A percentile compares a stretch with the other conserved stretches of the same genome.
These are phyloP conservation scores for Botryotinia narcissicola DNA, from an alignment of 2,329 filamentous ascomycete genomes.

Conservation along the genomic window DNA sequence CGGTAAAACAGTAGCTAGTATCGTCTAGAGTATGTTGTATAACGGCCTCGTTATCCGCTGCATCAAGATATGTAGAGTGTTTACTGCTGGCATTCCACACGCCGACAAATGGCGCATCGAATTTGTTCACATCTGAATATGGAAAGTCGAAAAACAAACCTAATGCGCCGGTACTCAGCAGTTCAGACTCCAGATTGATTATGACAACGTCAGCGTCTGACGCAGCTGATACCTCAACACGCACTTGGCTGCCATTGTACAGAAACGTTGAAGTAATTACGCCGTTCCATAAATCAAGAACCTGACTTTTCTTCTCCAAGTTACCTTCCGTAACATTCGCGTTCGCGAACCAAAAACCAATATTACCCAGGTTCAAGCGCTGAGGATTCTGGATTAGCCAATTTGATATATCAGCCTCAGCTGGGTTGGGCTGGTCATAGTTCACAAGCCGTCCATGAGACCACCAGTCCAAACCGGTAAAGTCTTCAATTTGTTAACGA, in stretches of 20 bases:
- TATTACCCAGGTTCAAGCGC: slow-evolving; percentile 45
- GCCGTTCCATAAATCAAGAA: slow-evolving; percentile 42
- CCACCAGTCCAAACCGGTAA: slow-evolving; percentile 34
- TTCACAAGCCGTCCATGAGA: slow-evolving; percentile 45
- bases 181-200: slow-evolving; percentile 41
- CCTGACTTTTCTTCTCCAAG: slow-evolving; percentile 39
- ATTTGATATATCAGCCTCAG: slow-evolving; percentile 42
- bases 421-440: slow-evolving; percentile 45
- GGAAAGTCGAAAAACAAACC: slow-evolving; percentile 45
- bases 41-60: slow-evolving; percentile 30
- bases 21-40: slow-evolving; percentile 43
- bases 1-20: slow-evolving; percentile 41
- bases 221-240: slow-evolving; percentile 42
- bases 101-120: slow-evolving; percentile 44
- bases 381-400: slow-evolving; percentile 54
- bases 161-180: slow-evolving; percentile 40
- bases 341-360: slow-evolving; percentile 42
- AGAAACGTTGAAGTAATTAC: slow-evolving; percentile 43
- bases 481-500: slow-evolving; percentile 1
- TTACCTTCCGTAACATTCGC: slow-evolving; percentile 35
- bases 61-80: slow-evolving; percentile 40
- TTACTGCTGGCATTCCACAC: slow-evolving; percentile 42
- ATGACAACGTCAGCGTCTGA: slow-evolving; percentile 42
- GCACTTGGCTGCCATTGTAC: slow-evolving; percentile 37
- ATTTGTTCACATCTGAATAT: slow-evolving; percentile 45